Evolutionary conservation across 441 rosid genomes (phyloP).

Genomic region (Manihot esculenta): DNA sequence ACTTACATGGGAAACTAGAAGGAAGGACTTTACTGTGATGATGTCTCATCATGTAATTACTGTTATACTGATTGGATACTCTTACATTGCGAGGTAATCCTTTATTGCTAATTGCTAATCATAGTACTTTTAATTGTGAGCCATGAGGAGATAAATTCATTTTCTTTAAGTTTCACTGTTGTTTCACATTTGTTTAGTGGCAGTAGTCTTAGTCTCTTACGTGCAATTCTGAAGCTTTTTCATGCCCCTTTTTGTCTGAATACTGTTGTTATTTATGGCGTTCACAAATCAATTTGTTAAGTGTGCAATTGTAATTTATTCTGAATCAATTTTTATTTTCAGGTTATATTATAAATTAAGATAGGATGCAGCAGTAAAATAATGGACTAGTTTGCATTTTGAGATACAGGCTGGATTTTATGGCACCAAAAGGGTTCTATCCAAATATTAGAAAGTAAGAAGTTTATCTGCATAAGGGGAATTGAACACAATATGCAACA

Average conservation of each 20-base stretch:
- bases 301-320: background rate
- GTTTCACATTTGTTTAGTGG: background rate
- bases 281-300: background rate
- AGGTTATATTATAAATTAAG: background rate
- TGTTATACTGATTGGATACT: slow-evolving; percentile 68
- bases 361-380: background rate
- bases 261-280: background rate
- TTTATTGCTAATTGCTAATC: slow-evolving; percentile 9
- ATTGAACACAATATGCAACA: background rate
- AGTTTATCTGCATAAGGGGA: background rate
- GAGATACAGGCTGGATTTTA: background rate
- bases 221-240: background rate
- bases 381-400: background rate
- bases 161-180: background rate
- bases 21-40: slow-evolving; percentile 96
- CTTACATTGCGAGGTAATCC: slow-evolving; percentile 70
- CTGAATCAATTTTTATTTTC: background rate
- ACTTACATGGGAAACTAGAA: slow-evolving; percentile 88
- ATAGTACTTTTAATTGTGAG: slow-evolving; percentile 11
- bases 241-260: background rate
- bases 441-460: background rate
- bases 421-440: background rate
- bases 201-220: background rate
- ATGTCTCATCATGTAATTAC: slow-evolving; percentile 98
- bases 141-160: slow-evolving; percentile 6